Base-by-base conservation (phyloP, 176 grass and related monocot species). In the Secale cereale region DNA sequence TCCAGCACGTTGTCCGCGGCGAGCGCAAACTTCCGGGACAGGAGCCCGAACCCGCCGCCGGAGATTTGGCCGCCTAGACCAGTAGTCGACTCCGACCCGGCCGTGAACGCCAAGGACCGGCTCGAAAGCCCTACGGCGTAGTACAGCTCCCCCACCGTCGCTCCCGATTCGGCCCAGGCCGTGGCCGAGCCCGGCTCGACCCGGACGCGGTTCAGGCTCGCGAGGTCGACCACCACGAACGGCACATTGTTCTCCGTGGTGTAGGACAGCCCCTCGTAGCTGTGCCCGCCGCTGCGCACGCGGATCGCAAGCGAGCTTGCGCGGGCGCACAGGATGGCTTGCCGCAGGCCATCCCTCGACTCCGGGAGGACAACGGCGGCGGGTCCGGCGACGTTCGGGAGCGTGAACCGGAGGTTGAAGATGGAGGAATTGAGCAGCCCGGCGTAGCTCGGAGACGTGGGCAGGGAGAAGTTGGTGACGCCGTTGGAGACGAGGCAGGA, bases 231-330 rank as follows among this genome's bases (percentile, higher is more conserved):
- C 41, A 97, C 33, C 7, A 64, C 78, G 37, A 97, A 97, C 2
- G 88, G 92, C 1, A 74, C 77, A 11, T 26, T 25, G 25, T 72
- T 65, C 50, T 81, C 80, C 2, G 86, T 79, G 1, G 86, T 92
- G 90, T 97, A 97, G 1, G 92, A 92, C 19, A 92, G 73, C 7
- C 94, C 94, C 78, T 94, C 92, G 30, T 92, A 97, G 86, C 90
- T 94, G 77, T 97, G 92, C 2, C 90, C 92, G 29, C 92, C 92
- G 40, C 90, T 92, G n/a, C 90, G 74, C 14, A 92, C 81, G 20
- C 92, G 90, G 76, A 97, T 91, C 33, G 86, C 89, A 11, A 92
- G 67, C 22, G 66, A 85, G 11, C 23, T 36, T 2, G 1, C 0
- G 2, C 84, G 66, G 0, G 88, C 74, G 13, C 94, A 94, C 2